Percentiles rank a stretch among this genome's conserved stretches.
Conservation (phyloP, 345 rosid genomes). For the Pugionium dolabratum region DNA sequence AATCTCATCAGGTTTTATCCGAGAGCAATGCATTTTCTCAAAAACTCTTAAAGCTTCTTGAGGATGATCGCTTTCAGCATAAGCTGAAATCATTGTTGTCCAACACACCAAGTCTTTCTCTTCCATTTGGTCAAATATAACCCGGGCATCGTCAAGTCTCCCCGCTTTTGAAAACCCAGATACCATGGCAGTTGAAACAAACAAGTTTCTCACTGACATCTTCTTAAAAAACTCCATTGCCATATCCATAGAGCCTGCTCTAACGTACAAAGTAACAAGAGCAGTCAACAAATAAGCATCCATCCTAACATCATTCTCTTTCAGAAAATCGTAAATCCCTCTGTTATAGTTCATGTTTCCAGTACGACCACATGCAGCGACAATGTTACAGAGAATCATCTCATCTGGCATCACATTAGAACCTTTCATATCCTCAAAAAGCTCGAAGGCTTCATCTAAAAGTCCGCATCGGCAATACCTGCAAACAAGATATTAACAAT, state of each 20-base stretch:
- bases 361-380: conserved; percentile 53
- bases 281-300: conserved; percentile 52
- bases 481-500: conserved; percentile 16
- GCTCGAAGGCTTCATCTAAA: conserved; percentile 52
- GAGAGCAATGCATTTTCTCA: conserved; percentile 42
- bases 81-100: conserved; percentile 77
- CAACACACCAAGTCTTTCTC: conserved; percentile 64
- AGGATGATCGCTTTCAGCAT: conserved; percentile 64
- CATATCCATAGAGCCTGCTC: conserved; percentile 50
- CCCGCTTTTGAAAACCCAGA: conserved; percentile 54
- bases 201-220: conserved; percentile 42
- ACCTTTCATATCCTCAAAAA: conserved; percentile 68
- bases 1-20: conserved; percentile 50
- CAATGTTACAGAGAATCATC: conserved; percentile 54
- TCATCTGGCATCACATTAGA: conserved; percentile 54
- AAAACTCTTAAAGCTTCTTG: conserved; percentile 58
- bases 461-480: conserved; percentile 52
- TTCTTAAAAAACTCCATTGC: conserved; percentile 44
- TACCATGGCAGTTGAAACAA: conserved; percentile 55
- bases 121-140: conserved; percentile 48
- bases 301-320: conserved; percentile 41
- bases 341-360: conserved; percentile 50
- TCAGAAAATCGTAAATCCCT: conserved; percentile 48
- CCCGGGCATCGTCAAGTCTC: conserved; percentile 53
- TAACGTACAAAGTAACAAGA: conserved; percentile 53